phyloP scores from a whole-genome alignment of 2,329 filamentous ascomycete genomes.

The Penicillium corylophilum region DNA sequence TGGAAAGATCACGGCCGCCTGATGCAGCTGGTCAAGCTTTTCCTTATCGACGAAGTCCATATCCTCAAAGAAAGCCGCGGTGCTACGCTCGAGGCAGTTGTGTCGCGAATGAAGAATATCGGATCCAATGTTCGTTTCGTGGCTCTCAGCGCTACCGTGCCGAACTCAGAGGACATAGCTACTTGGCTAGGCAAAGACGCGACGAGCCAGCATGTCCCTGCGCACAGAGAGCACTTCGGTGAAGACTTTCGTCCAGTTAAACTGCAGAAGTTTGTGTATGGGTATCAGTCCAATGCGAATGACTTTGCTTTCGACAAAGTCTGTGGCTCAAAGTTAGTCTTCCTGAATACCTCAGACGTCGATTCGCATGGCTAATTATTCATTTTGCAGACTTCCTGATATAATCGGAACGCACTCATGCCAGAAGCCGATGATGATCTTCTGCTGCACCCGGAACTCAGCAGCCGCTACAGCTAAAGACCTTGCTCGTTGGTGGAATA shows the following conservation, averaged over 20 bases:
- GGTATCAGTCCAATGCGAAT: constrained; percentile 63
- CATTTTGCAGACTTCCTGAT: constrained; percentile 56
- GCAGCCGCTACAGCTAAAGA: constrained; percentile 66
- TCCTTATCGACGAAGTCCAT: constrained; percentile 85
- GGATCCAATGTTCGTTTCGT: constrained; percentile 74
- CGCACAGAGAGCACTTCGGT: constrained; percentile 67
- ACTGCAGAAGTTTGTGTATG: constrained; percentile 73
- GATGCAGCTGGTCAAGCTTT: constrained; percentile 72
- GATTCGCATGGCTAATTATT: not conserved
- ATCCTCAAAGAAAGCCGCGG: constrained; percentile 78
- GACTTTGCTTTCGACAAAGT: constrained; percentile 75
- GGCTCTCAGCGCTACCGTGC: constrained; percentile 78
- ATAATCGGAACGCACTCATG: constrained; percentile 66
- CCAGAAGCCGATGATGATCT: constrained; percentile 76
- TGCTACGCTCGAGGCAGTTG: constrained; percentile 77
- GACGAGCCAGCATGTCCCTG: constrained; percentile 60
- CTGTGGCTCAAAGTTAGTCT: constrained; percentile 58
- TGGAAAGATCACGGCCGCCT: constrained; percentile 78
- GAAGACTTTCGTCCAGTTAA: constrained; percentile 79
- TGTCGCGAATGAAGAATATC: constrained; percentile 83
- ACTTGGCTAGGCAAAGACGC: constrained; percentile 71
- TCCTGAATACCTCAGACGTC: not conserved
- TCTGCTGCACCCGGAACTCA: constrained; percentile 75
- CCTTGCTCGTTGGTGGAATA: constrained; percentile 65
- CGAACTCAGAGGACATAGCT: constrained; percentile 78